phyloP scores from a whole-genome alignment of 139 green algal genomes.

The Volvox reticuliferus region DNA sequence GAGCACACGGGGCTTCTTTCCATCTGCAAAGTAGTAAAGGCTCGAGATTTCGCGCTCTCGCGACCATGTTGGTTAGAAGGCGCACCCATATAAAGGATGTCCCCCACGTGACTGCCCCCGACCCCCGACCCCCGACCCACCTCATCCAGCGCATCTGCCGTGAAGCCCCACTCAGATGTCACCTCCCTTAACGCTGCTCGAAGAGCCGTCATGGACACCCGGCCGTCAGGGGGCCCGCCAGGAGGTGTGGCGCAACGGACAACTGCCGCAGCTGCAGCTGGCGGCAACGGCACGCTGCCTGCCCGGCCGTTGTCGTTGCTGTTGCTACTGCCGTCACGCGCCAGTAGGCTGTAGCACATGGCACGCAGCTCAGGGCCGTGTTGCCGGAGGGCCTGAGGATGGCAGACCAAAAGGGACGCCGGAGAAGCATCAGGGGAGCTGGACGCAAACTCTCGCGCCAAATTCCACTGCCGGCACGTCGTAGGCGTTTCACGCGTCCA shows the following conservation, averaged over 20 bases:
- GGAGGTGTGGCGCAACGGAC: neutral
- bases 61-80: no score
- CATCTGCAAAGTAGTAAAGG: no score
- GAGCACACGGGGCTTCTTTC: no score
- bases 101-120: no score
- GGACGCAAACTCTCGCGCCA: neutral
- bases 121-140: neutral
- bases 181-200: slow-evolving; percentile 31
- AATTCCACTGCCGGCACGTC: neutral
- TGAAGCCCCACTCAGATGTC: slow-evolving; percentile 45
- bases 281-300: neutral
- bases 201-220: slow-evolving; percentile 24
- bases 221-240: neutral
- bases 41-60: no score
- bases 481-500: neutral
- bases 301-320: neutral
- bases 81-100: no score
- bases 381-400: slow-evolving; percentile 19
- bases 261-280: neutral
- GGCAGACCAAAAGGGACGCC: neutral
- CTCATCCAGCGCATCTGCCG: slow-evolving; percentile 27
- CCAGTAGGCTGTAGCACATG: slow-evolving; percentile 37
- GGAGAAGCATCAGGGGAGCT: no score
- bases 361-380: slow-evolving; percentile 47
- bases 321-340: neutral